These are phyloP conservation scores for Sutorius australiensis DNA, from an alignment of 768 basidiomycete genomes.

Conservation along the genomic window DNA sequence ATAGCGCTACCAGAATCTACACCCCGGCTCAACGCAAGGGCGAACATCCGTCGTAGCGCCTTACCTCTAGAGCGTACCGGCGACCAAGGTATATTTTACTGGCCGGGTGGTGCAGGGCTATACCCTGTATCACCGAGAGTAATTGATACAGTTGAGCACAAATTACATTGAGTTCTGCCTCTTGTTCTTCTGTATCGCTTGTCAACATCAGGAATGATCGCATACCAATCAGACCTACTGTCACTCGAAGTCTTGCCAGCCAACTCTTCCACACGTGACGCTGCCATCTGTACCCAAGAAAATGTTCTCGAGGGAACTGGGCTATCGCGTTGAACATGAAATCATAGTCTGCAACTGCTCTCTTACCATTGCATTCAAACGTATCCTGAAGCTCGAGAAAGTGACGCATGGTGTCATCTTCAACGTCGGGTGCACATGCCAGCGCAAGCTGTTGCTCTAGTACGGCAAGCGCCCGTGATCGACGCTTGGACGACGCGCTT, in stretches of 20 bases:
- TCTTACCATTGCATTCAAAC: conserved; percentile 80
- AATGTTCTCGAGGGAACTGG: conserved; percentile 69
- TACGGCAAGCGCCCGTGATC: conserved; percentile 50
- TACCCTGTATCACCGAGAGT: conserved; percentile 73
- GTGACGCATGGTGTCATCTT: conserved; percentile 43
- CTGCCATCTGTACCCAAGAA: conserved; percentile 55
- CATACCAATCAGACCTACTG: conserved; percentile 27
- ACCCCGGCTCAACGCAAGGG: conserved; percentile 4
- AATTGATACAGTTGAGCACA: conserved; percentile 53
- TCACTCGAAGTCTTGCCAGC: conserved; percentile 45
- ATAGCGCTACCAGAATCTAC: conserved; percentile 68
- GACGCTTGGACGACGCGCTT: conserved; percentile 48
- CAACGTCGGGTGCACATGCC: conserved; percentile 42
- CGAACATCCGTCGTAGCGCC: neutral
- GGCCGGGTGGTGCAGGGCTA: conserved; percentile 60
- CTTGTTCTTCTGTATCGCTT: conserved; percentile 36
- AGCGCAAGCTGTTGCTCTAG: conserved; percentile 55
- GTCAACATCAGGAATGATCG: conserved; percentile 1
- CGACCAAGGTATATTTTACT: conserved; percentile 72
- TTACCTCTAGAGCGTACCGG: conserved; percentile 63
- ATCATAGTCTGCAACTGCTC: neutral
- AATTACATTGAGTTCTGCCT: conserved; percentile 45
- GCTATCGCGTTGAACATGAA: conserved; percentile 5
- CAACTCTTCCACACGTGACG: conserved; percentile 46
- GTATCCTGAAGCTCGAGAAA: conserved; percentile 71